A percentile compares a stretch with the other conserved stretches of the same genome.
phyloP scores from a whole-genome alignment of 129 eudicot genomes.

The Flaveria ramosissima region DNA sequence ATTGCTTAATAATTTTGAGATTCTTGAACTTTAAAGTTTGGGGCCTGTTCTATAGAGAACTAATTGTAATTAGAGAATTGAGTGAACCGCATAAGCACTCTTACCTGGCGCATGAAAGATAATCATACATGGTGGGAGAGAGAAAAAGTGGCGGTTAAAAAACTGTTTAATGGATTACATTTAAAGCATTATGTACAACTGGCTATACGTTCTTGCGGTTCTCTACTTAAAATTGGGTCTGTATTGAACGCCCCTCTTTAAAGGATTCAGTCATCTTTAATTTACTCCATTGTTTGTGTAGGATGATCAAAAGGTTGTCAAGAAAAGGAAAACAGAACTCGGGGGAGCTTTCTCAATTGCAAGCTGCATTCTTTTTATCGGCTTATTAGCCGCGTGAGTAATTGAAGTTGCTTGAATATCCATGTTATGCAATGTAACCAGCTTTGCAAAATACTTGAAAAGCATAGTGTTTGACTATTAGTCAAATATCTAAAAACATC shows the following conservation, averaged over 20 bases:
- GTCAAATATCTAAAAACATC: conserved; percentile 5
- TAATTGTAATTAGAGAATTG: no score
- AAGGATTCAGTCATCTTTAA: not conserved
- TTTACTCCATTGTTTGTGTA: conserved; percentile 31
- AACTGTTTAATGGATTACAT: not conserved
- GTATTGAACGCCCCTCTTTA: not conserved
- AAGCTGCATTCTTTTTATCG: conserved; percentile 93
- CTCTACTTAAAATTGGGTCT: no score
- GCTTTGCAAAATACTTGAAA: conserved; percentile 20
- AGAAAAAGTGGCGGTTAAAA: no score
- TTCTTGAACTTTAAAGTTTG: no score
- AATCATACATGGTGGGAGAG: no score
- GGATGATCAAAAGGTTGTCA: conserved; percentile 84
- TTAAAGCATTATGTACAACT: not conserved
- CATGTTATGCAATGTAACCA: conserved; percentile 19
- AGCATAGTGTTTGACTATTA: not conserved
- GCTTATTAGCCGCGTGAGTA: conserved; percentile 88
- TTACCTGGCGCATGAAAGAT: no score
- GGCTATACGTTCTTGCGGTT: not conserved
- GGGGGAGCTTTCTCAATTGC: conserved; percentile 96
- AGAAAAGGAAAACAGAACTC: conserved; percentile 92
- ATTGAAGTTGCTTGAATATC: conserved; percentile 6
- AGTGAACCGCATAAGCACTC: no score
- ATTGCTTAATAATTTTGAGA: no score
- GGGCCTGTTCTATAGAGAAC: no score